These are phyloP conservation scores for Solanum clarkiae DNA, from an alignment of 257 asterid species.

Conservation along the genomic window DNA sequence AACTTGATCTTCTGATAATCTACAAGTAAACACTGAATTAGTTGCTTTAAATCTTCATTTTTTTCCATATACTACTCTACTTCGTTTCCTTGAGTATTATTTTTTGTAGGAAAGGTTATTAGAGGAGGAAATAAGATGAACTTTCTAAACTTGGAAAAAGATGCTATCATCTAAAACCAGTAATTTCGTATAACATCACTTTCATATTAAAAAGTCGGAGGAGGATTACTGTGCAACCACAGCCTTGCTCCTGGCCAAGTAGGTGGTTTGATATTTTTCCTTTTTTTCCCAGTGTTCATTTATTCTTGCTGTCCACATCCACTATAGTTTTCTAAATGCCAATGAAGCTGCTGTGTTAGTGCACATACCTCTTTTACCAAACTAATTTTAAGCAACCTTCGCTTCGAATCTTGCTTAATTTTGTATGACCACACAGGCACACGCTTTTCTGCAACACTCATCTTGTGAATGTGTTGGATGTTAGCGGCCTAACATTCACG, in stretches of 20 bases:
- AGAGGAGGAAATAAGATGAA: neutral
- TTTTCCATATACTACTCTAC: neutral
- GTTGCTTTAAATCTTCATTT: neutral
- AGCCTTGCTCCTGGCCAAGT: neutral
- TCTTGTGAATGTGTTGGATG: neutral
- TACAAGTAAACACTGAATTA: neutral
- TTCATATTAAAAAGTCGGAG: neutral
- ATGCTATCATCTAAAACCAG: neutral
- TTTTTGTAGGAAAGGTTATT: neutral
- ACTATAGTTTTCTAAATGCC: neutral
- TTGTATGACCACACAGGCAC: neutral
- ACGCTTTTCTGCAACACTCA: neutral
- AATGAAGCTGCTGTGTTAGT: neutral
- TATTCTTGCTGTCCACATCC: neutral
- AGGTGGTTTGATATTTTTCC: neutral
- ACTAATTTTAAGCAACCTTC: neutral
- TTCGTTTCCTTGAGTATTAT: neutral
- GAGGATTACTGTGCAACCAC: neutral
- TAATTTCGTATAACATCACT: neutral
- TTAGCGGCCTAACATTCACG: neutral
- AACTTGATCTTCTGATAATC: neutral
- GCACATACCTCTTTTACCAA: neutral
- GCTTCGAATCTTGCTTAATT: neutral
- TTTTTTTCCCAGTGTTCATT: neutral
- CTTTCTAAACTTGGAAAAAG: neutral